phyloP scores from a whole-genome alignment of 345 rosid species.

The Lumnitzera littorea region DNA sequence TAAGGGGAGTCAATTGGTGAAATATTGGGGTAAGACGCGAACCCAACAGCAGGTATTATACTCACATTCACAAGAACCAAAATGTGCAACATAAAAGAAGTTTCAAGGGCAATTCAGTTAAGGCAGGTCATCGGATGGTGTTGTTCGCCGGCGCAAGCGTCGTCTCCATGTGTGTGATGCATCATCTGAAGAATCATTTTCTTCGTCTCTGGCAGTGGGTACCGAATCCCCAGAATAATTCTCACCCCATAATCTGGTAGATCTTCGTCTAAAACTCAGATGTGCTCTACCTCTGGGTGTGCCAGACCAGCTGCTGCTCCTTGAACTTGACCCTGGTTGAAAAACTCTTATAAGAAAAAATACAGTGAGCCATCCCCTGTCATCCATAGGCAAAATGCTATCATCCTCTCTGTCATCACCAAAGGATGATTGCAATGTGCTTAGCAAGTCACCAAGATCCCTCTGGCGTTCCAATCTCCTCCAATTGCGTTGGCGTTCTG shows the following conservation, averaged over 20 bases:
- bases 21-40: not conserved
- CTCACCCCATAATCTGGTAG: slow-evolving; percentile 81
- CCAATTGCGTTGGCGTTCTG: slow-evolving; percentile 89
- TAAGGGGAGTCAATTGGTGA: no score
- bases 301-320: slow-evolving; percentile 80
- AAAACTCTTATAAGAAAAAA: slow-evolving; percentile 80
- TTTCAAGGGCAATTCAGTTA: slow-evolving; percentile 14
- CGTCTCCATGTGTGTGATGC: slow-evolving; percentile 40
- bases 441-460: slow-evolving; percentile 87
- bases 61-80: not conserved
- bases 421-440: slow-evolving; percentile 81
- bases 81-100: slow-evolving; percentile 18
- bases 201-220: slow-evolving; percentile 67
- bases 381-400: slow-evolving; percentile 42
- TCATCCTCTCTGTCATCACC: slow-evolving; percentile 74
- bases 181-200: slow-evolving; percentile 49
- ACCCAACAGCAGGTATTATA: not conserved
- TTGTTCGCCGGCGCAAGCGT: slow-evolving; percentile 29
- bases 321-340: slow-evolving; percentile 60
- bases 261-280: slow-evolving; percentile 53
- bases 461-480: slow-evolving; percentile 94
- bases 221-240: slow-evolving; percentile 61
- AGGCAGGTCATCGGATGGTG: slow-evolving; percentile 32
- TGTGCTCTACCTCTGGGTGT: slow-evolving; percentile 64
- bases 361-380: slow-evolving; percentile 79